phyloP scores from a whole-genome alignment of 1,139 yeast species.

The Petasospora rhodanensis region DNA sequence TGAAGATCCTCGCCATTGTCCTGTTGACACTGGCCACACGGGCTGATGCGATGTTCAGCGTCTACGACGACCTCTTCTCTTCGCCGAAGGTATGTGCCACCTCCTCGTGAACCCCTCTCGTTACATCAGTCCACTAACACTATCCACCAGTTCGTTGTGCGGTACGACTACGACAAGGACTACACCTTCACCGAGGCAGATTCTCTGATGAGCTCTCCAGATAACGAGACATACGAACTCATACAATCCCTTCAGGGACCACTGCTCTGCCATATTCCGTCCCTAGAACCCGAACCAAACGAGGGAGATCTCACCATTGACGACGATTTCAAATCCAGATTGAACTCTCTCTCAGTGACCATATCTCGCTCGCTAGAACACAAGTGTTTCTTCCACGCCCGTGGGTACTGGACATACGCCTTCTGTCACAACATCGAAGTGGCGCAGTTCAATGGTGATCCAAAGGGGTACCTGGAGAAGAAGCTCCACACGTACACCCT shows the following conservation, averaged over 20 bases:
- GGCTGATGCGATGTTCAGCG: constrained; percentile 11
- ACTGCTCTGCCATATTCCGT: constrained; percentile 21
- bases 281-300: background rate
- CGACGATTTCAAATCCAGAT: constrained; percentile 23
- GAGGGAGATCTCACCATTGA: constrained; percentile 1
- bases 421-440: constrained; percentile 52
- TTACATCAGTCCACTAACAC: constrained; percentile 6
- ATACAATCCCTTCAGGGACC: constrained; percentile 14
- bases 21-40: background rate
- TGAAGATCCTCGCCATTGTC: background rate
- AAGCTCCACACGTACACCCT: constrained; percentile 33
- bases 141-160: constrained; percentile 5
- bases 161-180: constrained; percentile 2
- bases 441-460: constrained; percentile 49
- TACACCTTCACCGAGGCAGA: constrained; percentile 5
- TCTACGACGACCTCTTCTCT: constrained; percentile 19
- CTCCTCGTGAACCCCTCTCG: background rate
- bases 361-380: constrained; percentile 27
- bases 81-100: constrained; percentile 24
- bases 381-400: constrained; percentile 33
- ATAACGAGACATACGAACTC: constrained; percentile 26
- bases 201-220: background rate
- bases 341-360: constrained; percentile 5
- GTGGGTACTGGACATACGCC: constrained; percentile 63
- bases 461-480: constrained; percentile 3